A percentile compares a stretch with the other conserved stretches of the same genome.
Conservation (phyloP, 176 grass and related monocot genomes). For the Bonia amplexicaulis region DNA sequence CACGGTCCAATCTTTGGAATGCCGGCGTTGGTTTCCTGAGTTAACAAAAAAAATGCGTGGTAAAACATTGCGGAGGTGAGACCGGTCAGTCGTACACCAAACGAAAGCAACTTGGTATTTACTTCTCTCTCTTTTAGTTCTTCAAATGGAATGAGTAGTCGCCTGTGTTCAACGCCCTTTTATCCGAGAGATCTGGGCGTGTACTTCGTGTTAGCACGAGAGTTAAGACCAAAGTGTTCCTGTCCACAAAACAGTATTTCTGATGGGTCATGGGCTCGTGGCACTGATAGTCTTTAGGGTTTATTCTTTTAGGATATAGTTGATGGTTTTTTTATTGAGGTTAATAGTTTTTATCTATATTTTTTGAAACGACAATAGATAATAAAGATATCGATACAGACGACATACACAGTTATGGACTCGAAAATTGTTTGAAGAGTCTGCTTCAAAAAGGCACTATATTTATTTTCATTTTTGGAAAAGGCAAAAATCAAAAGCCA, state of each 20-base stretch:
- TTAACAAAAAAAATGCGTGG: neutral
- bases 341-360: no score
- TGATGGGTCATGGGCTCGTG: no score
- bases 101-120: neutral
- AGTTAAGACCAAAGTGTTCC: neutral
- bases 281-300: neutral
- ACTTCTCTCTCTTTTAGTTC: neutral
- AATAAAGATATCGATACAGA: no score
- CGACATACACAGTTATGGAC: no score
- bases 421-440: no score
- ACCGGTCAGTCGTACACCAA: neutral
- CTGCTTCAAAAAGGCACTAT: rapidly evolving
- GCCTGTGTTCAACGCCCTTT: neutral
- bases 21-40: neutral
- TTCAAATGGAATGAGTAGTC: neutral
- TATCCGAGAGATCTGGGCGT: neutral
- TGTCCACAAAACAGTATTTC: neutral
- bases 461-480: no score
- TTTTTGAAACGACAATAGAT: rapidly evolving
- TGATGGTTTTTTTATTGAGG: no score
- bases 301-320: no score
- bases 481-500: no score
- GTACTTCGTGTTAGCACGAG: neutral
- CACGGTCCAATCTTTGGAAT: slow-evolving; percentile 12
- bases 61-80: slow-evolving; percentile 20